These are phyloP conservation scores for Tripterygium wilfordii DNA, from an alignment of 177 flowering plant genomes.

Conservation along the genomic window DNA sequence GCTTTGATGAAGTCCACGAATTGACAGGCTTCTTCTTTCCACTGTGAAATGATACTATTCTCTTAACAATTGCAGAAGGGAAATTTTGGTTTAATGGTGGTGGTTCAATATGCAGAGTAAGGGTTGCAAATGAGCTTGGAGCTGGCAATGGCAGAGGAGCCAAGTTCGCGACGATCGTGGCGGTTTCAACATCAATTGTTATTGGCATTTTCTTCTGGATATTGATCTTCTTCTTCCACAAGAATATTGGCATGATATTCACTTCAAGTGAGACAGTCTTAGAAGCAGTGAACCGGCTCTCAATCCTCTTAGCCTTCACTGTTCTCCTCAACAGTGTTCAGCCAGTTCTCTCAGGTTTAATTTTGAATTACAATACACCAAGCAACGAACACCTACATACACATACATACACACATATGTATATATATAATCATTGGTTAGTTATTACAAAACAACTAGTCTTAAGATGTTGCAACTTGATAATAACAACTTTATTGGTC, in stretches of 20 bases:
- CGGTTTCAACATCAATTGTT: constrained; percentile 26
- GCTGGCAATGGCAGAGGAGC: constrained; percentile 67
- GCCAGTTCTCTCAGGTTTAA: constrained; percentile 21
- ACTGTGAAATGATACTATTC: no score
- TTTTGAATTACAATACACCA: no score
- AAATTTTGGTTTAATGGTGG: no score
- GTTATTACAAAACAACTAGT: no score
- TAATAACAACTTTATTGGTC: no score
- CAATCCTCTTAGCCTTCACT: constrained; percentile 48
- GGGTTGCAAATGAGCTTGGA: constrained; percentile 76
- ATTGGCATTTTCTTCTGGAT: neutral
- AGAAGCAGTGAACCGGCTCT: constrained; percentile 32
- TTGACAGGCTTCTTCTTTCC: no score
- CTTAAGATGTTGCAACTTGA: no score
- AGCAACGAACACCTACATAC: no score
- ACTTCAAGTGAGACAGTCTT: constrained; percentile 32
- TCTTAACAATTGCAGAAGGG: no score
- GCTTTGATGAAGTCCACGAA: no score
- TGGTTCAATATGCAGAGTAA: constrained; percentile 52
- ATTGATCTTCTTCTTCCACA: neutral
- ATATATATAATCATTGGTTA: no score
- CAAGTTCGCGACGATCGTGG: constrained; percentile 46
- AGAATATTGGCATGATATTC: constrained; percentile 20
- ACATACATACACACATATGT: no score
- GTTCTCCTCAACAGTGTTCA: constrained; percentile 67